phyloP scores from a whole-genome alignment of 495 filamentous ascomycete species.

The Parachaetomium inaequale region DNA sequence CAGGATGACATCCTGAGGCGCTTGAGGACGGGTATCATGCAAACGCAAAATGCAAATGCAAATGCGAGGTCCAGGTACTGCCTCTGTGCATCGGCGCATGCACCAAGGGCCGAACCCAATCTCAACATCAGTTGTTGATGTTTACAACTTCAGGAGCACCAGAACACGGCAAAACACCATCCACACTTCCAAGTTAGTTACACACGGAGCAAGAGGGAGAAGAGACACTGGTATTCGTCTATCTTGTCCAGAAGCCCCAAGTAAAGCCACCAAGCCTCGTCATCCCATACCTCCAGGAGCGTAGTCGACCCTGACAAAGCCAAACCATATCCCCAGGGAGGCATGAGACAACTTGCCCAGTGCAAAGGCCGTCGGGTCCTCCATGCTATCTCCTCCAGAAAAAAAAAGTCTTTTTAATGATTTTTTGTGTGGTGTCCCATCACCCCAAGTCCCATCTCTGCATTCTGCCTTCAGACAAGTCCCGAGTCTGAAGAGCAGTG shows the following conservation, averaged over 20 bases:
- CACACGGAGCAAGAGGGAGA: background rate
- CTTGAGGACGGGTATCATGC: too few species aligned
- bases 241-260: slow-evolving; percentile 5
- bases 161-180: background rate
- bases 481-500: background rate
- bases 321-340: background rate
- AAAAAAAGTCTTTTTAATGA: slow-evolving; percentile 12
- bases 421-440: background rate
- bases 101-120: too few species aligned
- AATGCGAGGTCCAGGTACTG: too few species aligned
- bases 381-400: slow-evolving; percentile 1
- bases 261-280: background rate
- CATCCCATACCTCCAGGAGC: background rate
- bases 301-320: too few species aligned
- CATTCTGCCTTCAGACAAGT: background rate
- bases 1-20: too few species aligned
- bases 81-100: too few species aligned
- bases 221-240: slow-evolving; percentile 2
- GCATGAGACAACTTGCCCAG: background rate
- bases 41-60: too few species aligned
- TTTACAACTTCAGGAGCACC: background rate
- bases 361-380: background rate
- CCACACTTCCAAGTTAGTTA: background rate
- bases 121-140: background rate
- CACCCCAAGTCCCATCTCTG: background rate